Conservation (phyloP, 352 stramenopile genomes). For the Phytophthora foliorum region DNA sequence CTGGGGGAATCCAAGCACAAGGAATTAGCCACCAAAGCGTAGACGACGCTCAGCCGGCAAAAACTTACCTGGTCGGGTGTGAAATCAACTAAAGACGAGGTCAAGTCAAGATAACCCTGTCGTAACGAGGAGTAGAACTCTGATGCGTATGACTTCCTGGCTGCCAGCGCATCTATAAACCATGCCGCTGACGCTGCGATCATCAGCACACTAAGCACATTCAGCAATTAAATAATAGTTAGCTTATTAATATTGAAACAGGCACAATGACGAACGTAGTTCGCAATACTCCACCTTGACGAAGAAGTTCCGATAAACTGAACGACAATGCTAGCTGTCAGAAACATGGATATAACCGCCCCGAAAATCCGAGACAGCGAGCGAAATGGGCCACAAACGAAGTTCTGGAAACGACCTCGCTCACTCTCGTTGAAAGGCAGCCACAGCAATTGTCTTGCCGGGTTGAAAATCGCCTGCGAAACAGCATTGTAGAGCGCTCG, state of each 20-base stretch:
- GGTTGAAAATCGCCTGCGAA: conserved; percentile 87
- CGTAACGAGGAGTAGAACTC: conserved; percentile 90
- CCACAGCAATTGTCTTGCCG: conserved; percentile 87
- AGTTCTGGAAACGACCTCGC: conserved; percentile 80
- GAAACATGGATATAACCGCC: conserved; percentile 73
- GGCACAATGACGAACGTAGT: neutral
- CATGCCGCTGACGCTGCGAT: conserved; percentile 65
- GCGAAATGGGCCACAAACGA: conserved; percentile 82
- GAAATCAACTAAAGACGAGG: conserved; percentile 83
- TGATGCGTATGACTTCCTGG: conserved; percentile 82
- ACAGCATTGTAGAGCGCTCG: conserved; percentile 85
- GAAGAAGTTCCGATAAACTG: conserved; percentile 57
- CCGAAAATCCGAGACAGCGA: conserved; percentile 84
- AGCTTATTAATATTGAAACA: conserved; percentile 1
- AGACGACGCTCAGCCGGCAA: neutral
- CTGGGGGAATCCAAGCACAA: conserved; percentile 32
- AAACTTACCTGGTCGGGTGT: conserved; percentile 80
- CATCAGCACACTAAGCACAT: conserved; percentile 62
- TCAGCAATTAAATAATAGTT: neutral
- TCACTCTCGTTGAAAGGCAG: conserved; percentile 81
- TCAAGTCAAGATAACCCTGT: conserved; percentile 85
- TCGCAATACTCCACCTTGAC: conserved; percentile 57
- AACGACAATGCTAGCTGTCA: conserved; percentile 61
- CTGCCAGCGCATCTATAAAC: conserved; percentile 78
- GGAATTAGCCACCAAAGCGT: neutral